Evolutionary conservation across 1,284 basidiomycete species (phyloP).

Genomic region (Xerocomus minutiporus): DNA sequence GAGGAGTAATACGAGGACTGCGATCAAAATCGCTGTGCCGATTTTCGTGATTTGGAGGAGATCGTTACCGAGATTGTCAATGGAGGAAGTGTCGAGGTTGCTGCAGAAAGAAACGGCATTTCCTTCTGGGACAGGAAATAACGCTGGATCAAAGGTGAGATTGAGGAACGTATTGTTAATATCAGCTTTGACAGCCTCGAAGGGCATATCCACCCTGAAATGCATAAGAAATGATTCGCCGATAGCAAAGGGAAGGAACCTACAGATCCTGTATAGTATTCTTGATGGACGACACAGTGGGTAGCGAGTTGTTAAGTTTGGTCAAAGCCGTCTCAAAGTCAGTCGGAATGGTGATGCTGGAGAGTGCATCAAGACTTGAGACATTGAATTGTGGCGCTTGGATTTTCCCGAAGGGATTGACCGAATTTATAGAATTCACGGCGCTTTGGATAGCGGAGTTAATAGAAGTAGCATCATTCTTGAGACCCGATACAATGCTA

Average conservation of each 20-base stretch:
- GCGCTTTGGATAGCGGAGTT: conserved; percentile 67
- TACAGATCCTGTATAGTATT: conserved; percentile 69
- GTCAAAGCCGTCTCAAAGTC: conserved; percentile 70
- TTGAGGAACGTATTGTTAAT: conserved; percentile 83
- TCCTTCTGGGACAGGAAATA: conserved; percentile 70
- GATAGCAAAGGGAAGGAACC: conserved; percentile 26
- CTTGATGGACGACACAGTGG: conserved; percentile 75
- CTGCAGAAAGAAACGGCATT: conserved; percentile 67
- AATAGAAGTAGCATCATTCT: conserved; percentile 63
- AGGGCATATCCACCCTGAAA: conserved; percentile 74
- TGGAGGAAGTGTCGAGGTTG: conserved; percentile 73
- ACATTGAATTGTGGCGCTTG: conserved; percentile 65
- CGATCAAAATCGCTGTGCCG: conserved; percentile 65
- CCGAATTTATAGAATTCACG: conserved; percentile 65
- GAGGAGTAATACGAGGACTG: conserved; percentile 59
- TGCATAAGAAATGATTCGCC: conserved; percentile 13
- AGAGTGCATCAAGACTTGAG: conserved; percentile 66
- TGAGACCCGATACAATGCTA: conserved; percentile 61
- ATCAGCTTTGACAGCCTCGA: conserved; percentile 78
- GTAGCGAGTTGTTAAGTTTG: conserved; percentile 76
- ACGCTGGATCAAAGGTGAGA: conserved; percentile 62
- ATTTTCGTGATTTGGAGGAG: conserved; percentile 75
- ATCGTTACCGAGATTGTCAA: conserved; percentile 78
- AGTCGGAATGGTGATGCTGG: conserved; percentile 81
- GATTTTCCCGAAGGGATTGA: conserved; percentile 66